Base-by-base conservation (phyloP, 495 filamentous ascomycete species). In the Cladorrhinum samala region DNA sequence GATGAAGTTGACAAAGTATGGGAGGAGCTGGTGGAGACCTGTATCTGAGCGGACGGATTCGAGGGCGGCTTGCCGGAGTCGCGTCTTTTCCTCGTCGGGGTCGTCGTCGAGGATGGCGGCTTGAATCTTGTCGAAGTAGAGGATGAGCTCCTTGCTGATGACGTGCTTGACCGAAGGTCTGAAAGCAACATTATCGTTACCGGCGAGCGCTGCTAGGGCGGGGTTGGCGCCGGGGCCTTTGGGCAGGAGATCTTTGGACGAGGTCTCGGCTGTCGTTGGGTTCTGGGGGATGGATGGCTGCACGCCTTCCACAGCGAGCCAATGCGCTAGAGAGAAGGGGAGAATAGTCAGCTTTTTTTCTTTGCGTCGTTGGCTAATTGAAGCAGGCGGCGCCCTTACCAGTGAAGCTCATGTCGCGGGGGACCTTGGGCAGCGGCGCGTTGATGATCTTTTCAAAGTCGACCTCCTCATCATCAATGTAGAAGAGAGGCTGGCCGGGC, bases 371-470 rank as follows among this genome's bases (percentile, higher is more conserved):
- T n/a, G n/a, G n/a, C n/a, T n/a, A n/a, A n/a, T n/a, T n/a, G n/a
- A n/a, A n/a, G n/a, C n/a, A n/a, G n/a, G n/a, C n/a, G n/a, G n/a
- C n/a, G n/a, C n/a, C n/a, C n/a, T n/a, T 23, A 94, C 90, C 84
- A 8, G 93, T 97, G 62, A 96, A 90, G 21, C 83, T 85, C 36
- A 92, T 84, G 63, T 98, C 93, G n/a, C 90, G 74, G 5, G 93
- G 94, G 11, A 98, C 90, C 62, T 91, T 96, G 6, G 93, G 93
- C 52, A 98, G 71, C 5, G 93, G 89, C 38, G 87, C 87, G 73
- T 98, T 98, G 66, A 98, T 97, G 57, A 98, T 71, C 72, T 96
- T 96, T 72, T 98, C 93, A 64, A 98, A 96, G 65, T 98, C 93
- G 24, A 96, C 85, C 73, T 98, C 93, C 62, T 98, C 93, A 70